Base-by-base conservation (phyloP, 2,329 filamentous ascomycete genomes). In the Polytolypa hystricis region DNA sequence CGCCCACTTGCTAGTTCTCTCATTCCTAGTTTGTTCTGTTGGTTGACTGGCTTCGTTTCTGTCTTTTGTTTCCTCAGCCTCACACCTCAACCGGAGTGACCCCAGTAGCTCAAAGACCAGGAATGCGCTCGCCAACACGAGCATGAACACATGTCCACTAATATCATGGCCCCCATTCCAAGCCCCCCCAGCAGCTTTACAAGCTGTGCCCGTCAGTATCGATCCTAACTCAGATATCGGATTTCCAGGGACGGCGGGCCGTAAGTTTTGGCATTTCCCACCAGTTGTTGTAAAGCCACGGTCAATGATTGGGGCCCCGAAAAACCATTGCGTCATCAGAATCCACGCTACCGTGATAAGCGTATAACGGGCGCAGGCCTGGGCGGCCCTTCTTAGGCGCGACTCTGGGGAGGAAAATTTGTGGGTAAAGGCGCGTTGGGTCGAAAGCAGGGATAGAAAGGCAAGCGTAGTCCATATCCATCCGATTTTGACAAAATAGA, bases 141-240 rank as follows among this genome's bases (percentile, higher is more conserved):
- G 70, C 64, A 98, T 64, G 53, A 98, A 95, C 3, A 95, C 85
- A 60, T 96, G 91, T 0, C 91, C 91, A 42, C 82, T 91, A 49
- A 98, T 89, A 60, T 98, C 91, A 60, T 96, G 86, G 0, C 91
- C 91, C n/a, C 91, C 91, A 40, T 69, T 74, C 91, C 91, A 98
- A 37, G 69, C 66, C 0, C 91, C 89, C 5, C 89, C 89, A 0
- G 77, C 75, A 3, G 79, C 70, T 63, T 84, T 91, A 56, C 91
- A 98, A 29, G 84, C 81, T 4, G 80, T 76, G 1, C 81, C 78
- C 1, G 82, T 89, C 29, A 86, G 64, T 42, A 79, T 66, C 34
- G 68, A 62, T 43, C 63, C 56, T 11, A 61, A 48, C 23, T 67
- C 64, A 14, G 56, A 52, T 41, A 66, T 27, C 12, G 40, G 17